Evolutionary conservation across 192 early-diverging fungal genomes (phyloP).

Genomic region (Phlyctochytrium bullatum): DNA sequence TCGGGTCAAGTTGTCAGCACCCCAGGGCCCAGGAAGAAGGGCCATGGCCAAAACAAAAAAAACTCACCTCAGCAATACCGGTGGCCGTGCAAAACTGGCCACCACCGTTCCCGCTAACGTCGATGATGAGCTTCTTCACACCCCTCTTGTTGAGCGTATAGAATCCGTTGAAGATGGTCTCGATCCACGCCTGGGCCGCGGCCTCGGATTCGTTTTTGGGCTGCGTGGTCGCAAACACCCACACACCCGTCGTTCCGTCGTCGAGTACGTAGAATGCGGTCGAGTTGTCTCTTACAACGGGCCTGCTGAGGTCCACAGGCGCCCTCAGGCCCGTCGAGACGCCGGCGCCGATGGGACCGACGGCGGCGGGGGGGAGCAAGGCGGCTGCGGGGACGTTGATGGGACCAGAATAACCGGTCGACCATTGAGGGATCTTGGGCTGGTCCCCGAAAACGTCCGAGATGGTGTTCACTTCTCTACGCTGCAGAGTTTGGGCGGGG

Average conservation of each 20-base stretch:
- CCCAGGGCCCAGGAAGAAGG: neutral
- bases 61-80: neutral
- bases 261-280: too few relatives aligned
- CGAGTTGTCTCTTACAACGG: too few relatives aligned
- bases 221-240: conserved; percentile 12
- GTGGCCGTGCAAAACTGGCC: conserved; percentile 10
- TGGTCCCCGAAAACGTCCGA: too few relatives aligned
- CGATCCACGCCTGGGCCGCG: conserved; percentile 6
- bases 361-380: too few relatives aligned
- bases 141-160: conserved; percentile 22
- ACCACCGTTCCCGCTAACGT: conserved; percentile 33
- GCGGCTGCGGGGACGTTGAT: too few relatives aligned
- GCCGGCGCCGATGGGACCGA: too few relatives aligned
- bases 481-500: too few relatives aligned
- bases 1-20: neutral
- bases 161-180: conserved; percentile 26
- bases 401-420: too few relatives aligned
- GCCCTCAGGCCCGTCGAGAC: too few relatives aligned
- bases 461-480: too few relatives aligned
- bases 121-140: conserved; percentile 28
- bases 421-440: too few relatives aligned
- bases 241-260: conserved; percentile 19
- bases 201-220: neutral
- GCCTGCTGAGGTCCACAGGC: too few relatives aligned
- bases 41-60: neutral